Percentiles rank a stretch among this genome's conserved stretches.
These are phyloP conservation scores for Xylaria sp. DNA, from an alignment of 2,329 filamentous ascomycete species.

Conservation along the genomic window DNA sequence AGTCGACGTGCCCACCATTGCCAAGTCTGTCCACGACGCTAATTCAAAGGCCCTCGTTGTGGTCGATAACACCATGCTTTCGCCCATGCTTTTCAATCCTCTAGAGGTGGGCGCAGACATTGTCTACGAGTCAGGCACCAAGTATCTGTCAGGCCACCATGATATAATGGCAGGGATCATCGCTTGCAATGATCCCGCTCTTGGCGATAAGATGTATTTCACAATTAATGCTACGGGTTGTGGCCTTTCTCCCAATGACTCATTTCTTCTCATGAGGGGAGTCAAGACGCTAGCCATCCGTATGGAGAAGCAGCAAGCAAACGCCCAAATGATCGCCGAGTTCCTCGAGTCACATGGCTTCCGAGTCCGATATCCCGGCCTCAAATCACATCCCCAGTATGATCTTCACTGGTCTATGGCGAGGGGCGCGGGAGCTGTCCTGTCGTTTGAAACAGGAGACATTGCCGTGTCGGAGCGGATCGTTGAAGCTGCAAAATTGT, in stretches of 20 bases:
- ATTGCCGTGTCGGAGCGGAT: constrained; percentile 84
- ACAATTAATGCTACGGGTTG: constrained; percentile 97
- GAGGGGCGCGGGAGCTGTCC: constrained; percentile 88
- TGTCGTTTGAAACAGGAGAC: constrained; percentile 96
- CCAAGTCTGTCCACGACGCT: constrained; percentile 74
- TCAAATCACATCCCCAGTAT: constrained; percentile 95
- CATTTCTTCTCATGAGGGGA: constrained; percentile 91
- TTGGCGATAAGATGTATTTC: constrained; percentile 93
- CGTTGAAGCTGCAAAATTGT: constrained; percentile 88
- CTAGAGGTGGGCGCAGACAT: constrained; percentile 94
- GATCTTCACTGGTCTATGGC: constrained; percentile 96
- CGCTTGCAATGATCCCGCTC: constrained; percentile 79
- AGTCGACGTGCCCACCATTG: constrained; percentile 85
- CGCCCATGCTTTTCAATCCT: constrained; percentile 90
- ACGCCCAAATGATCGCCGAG: constrained; percentile 86
- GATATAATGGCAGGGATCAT: constrained; percentile 99
- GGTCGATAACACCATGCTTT: constrained; percentile 99
- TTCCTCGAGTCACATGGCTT: constrained; percentile 93
- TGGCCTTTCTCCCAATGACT: constrained; percentile 92
- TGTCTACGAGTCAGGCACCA: constrained; percentile 96
- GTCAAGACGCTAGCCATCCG: constrained; percentile 96
- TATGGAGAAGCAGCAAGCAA: constrained; percentile 98
- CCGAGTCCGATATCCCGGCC: constrained; percentile 90
- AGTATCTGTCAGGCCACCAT: constrained; percentile 97
- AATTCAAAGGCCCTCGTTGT: constrained; percentile 83